phyloP scores from a whole-genome alignment of 2,329 filamentous ascomycete genomes.

The Hirsutella thompsonii region DNA sequence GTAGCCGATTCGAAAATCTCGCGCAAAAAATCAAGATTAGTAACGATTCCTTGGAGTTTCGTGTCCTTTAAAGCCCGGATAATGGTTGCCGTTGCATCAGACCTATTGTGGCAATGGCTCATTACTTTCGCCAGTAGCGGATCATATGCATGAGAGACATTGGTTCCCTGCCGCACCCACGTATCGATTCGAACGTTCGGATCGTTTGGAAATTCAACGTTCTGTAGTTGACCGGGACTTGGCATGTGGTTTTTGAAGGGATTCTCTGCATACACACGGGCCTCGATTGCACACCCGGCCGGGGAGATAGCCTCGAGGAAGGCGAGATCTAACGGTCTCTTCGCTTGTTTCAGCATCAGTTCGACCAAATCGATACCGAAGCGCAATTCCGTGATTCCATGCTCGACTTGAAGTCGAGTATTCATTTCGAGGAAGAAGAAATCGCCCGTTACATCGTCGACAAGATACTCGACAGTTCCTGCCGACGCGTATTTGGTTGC shows the following conservation, averaged over 20 bases:
- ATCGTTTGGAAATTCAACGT: constrained; percentile 37
- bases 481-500: constrained; percentile 17
- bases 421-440: constrained; percentile 46
- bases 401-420: constrained; percentile 61
- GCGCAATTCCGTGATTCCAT: constrained; percentile 67
- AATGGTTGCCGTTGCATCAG: constrained; percentile 30
- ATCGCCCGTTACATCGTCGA: constrained; percentile 46
- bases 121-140: constrained; percentile 47
- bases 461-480: constrained; percentile 40
- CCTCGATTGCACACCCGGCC: constrained; percentile 19
- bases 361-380: constrained; percentile 60
- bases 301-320: constrained; percentile 5
- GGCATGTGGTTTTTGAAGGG: constrained; percentile 43
- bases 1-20: constrained; percentile 30
- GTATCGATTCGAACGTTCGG: constrained; percentile 43
- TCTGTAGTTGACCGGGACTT: constrained; percentile 43
- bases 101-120: constrained; percentile 26
- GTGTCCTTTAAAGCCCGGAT: constrained; percentile 26
- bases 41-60: constrained; percentile 32
- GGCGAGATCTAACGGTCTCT: constrained; percentile 8
- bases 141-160: constrained; percentile 44
- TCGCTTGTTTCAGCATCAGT: constrained; percentile 22
- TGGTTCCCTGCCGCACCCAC: constrained; percentile 45
- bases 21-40: constrained; percentile 42
- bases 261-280: constrained; percentile 29